Percentiles rank a stretch among this genome's conserved stretches.
Evolutionary conservation across 768 basidiomycete genomes (phyloP).

Genomic region (Dacryopinax spathularia): DNA sequence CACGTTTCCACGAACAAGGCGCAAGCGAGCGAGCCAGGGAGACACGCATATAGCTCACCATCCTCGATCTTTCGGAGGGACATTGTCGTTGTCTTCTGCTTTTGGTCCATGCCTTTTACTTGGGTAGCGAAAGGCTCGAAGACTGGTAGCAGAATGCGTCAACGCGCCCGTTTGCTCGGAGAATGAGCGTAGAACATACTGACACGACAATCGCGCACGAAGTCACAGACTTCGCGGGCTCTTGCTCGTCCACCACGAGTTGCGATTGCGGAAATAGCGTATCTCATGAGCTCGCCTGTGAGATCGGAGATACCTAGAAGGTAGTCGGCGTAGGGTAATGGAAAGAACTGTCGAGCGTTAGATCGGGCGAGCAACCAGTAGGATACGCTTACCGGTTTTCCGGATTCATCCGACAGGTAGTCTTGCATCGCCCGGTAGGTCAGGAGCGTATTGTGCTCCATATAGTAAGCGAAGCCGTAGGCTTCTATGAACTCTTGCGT

Average conservation of each 20-base stretch:
- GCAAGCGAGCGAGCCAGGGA: too few species aligned
- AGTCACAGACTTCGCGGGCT: slow-evolving; percentile 49
- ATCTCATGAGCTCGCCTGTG: slow-evolving; percentile 93
- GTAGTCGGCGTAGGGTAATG: slow-evolving; percentile 68
- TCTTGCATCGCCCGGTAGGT: slow-evolving; percentile 52
- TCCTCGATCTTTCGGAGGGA: slow-evolving; percentile 93
- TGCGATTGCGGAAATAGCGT: slow-evolving; percentile 71
- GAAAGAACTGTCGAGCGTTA: slow-evolving; percentile 45
- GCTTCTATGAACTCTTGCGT: slow-evolving; percentile 96
- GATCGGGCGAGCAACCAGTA: not conserved
- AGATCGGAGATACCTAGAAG: slow-evolving; percentile 85
- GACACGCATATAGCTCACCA: slow-evolving; percentile 34
- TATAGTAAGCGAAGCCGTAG: slow-evolving; percentile 73
- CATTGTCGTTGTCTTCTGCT: slow-evolving; percentile 69
- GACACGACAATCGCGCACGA: slow-evolving; percentile 61
- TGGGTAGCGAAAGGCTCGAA: slow-evolving; percentile 65
- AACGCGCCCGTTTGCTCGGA: slow-evolving; percentile 2
- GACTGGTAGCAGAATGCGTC: slow-evolving; percentile 30
- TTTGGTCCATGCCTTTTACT: slow-evolving; percentile 63
- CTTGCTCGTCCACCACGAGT: slow-evolving; percentile 37
- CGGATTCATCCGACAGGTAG: slow-evolving; percentile 45
- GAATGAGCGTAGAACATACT: slow-evolving; percentile 27
- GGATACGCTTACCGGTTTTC: slow-evolving; percentile 41
- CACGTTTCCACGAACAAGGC: not conserved
- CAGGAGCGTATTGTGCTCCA: slow-evolving; percentile 54